Evolutionary conservation across 176 grass and related monocot species (phyloP).

Genomic region (Tillandsia fasciculata): DNA sequence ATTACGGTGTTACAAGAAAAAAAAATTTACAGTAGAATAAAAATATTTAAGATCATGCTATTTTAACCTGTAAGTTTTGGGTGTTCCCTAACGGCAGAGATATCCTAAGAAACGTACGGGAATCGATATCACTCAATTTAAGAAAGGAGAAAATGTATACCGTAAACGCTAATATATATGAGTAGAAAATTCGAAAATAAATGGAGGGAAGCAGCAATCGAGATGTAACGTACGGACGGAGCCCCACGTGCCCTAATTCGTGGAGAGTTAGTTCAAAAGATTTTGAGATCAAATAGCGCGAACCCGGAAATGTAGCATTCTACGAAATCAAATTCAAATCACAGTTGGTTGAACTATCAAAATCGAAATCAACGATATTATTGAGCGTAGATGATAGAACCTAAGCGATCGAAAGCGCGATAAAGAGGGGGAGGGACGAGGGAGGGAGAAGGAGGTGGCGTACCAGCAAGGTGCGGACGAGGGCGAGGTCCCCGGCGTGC

Average conservation of each 20-base stretch:
- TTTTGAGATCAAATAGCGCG: not conserved
- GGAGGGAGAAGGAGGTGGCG: constrained; percentile 8
- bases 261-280: no score
- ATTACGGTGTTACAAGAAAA: no score
- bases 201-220: not conserved
- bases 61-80: not conserved
- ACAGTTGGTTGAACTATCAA: not conserved
- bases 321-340: not conserved
- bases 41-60: no score
- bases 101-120: not conserved
- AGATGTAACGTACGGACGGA: not conserved
- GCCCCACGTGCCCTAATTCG: not conserved
- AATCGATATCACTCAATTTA: not conserved
- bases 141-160: not conserved
- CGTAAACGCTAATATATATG: not conserved
- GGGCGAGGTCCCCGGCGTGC: constrained; percentile 65
- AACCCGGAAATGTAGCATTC: not conserved
- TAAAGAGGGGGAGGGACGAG: not conserved
- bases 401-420: not conserved
- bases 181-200: not conserved
- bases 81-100: not conserved
- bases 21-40: no score
- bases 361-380: not conserved
- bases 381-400: not conserved
- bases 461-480: constrained; percentile 73